A percentile compares a stretch with the other conserved stretches of the same genome.
Evolutionary conservation across 176 grass and related monocot genomes (phyloP).

Genomic region (Microstegium vimineum): DNA sequence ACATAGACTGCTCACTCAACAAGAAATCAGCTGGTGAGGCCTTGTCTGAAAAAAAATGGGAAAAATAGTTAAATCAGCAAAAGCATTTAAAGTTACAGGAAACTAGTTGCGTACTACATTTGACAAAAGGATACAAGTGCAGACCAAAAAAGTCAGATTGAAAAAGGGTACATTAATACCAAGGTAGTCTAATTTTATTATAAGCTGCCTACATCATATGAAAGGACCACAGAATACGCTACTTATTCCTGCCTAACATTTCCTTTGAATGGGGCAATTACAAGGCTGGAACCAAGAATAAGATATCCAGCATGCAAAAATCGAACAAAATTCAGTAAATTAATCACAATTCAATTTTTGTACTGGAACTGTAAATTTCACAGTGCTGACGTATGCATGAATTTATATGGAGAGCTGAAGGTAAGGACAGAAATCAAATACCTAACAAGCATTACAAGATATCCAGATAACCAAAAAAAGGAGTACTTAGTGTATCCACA

Average conservation of each 20-base stretch:
- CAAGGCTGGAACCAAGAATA: slow-evolving; percentile 3
- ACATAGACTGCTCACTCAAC: not conserved
- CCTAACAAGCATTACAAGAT: slow-evolving; percentile 1
- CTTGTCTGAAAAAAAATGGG: not conserved
- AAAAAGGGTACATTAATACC: slow-evolving; percentile 15
- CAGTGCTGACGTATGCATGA: not conserved
- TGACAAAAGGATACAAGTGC: not conserved
- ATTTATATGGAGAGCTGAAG: not conserved
- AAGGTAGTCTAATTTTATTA: not conserved
- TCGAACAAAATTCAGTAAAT: not conserved
- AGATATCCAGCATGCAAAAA: not conserved
- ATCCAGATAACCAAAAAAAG: slow-evolving; percentile 4
- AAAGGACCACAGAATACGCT: not conserved
- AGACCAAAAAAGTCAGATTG: not conserved
- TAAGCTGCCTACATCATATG: not conserved
- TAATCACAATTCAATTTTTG: not conserved
- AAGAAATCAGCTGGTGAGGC: not conserved
- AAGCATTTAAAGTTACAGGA: slow-evolving; percentile 11
- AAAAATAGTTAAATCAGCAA: not conserved
- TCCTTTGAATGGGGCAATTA: slow-evolving; percentile 17
- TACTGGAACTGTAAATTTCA: not conserved
- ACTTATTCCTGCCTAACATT: not conserved
- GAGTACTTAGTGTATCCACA: slow-evolving; percentile 3
- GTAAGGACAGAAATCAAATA: not conserved
- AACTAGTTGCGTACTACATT: slow-evolving; percentile 3